Percentiles rank a stretch among this genome's conserved stretches.
phyloP scores from a whole-genome alignment of 495 filamentous ascomycete species.

The Astrothelium macrocarpum region DNA sequence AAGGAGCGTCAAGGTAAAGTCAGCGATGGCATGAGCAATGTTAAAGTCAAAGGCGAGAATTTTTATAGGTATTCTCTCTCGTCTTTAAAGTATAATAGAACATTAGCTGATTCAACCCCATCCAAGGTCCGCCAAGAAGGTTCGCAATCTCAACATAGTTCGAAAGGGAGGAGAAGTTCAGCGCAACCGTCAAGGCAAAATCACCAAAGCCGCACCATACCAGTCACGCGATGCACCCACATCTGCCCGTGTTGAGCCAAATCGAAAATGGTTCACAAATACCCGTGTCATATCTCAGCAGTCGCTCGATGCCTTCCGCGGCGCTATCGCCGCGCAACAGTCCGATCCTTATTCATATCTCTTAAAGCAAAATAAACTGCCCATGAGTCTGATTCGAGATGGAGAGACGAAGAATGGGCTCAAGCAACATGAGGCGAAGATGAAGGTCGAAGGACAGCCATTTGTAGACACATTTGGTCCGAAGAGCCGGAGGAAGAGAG shows the following conservation, averaged over 20 bases:
- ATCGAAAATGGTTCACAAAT: slow-evolving; percentile 78
- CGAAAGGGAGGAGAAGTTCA: slow-evolving; percentile 65
- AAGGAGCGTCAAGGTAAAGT: slow-evolving; percentile 72
- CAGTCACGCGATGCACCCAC: slow-evolving; percentile 70
- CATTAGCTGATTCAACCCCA: not conserved
- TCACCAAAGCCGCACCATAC: slow-evolving; percentile 75
- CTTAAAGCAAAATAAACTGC: slow-evolving; percentile 87
- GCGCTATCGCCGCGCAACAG: slow-evolving; percentile 82
- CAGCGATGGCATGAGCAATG: slow-evolving; percentile 78
- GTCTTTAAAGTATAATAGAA: not conserved
- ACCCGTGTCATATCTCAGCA: slow-evolving; percentile 63
- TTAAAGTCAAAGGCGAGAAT: slow-evolving; percentile 90
- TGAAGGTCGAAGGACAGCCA: slow-evolving; percentile 75
- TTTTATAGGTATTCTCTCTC: slow-evolving; percentile 57
- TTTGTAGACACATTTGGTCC: slow-evolving; percentile 89
- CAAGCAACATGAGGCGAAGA: slow-evolving; percentile 90
- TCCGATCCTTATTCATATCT: slow-evolving; percentile 88
- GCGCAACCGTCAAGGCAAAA: slow-evolving; percentile 63
- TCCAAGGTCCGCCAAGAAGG: slow-evolving; percentile 66
- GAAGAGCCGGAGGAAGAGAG: slow-evolving; percentile 82
- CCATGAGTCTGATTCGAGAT: slow-evolving; percentile 71
- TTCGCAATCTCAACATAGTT: slow-evolving; percentile 75
- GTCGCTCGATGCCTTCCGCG: slow-evolving; percentile 70
- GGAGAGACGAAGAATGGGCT: slow-evolving; percentile 73
- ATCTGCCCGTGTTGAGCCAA: slow-evolving; percentile 76